Percentiles rank a stretch among this genome's conserved stretches.
These are phyloP conservation scores for Trichopus zeylanicus DNA, from an alignment of 116 monocot species.

Conservation along the genomic window DNA sequence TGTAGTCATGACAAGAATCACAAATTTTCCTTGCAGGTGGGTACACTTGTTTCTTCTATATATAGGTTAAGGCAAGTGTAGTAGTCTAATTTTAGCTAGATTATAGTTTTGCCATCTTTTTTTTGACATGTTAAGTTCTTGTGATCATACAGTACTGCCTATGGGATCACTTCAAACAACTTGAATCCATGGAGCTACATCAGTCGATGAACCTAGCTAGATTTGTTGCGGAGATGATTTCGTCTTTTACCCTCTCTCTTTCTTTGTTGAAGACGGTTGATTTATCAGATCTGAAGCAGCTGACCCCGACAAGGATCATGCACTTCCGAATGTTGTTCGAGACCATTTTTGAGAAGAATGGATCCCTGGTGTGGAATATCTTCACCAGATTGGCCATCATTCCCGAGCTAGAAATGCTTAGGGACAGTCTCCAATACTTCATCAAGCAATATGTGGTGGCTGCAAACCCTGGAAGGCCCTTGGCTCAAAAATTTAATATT, in stretches of 20 bases:
- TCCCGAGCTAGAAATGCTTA: constrained; percentile 58
- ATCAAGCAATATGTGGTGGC: constrained; percentile 53
- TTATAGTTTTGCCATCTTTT: constrained; percentile 2
- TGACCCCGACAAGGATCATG: constrained; percentile 58
- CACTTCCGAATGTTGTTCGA: constrained; percentile 83
- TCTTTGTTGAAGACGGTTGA: constrained; percentile 58
- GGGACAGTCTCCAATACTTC: constrained; percentile 51
- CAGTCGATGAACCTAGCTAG: constrained; percentile 74
- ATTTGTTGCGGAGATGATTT: constrained; percentile 70
- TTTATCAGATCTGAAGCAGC: constrained; percentile 29
- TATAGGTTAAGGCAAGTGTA: too few species aligned
- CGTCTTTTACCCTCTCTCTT: constrained; percentile 68
- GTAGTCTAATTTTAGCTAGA: too few species aligned
- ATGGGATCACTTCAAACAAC: constrained; percentile 95
- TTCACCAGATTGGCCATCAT: constrained; percentile 60
- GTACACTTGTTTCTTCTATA: not conserved
- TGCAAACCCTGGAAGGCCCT: constrained; percentile 5
- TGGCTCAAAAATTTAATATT: constrained; percentile 46
- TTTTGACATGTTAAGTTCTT: not conserved
- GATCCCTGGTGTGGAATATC: constrained; percentile 66
- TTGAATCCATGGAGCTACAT: constrained; percentile 59
- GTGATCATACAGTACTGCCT: constrained; percentile 66
- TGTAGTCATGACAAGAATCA: constrained; percentile 90
- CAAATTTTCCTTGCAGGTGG: constrained; percentile 94
- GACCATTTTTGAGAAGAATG: constrained; percentile 37